Conservation (phyloP, 148 eudicot species). For the Selenicereus undatus region DNA sequence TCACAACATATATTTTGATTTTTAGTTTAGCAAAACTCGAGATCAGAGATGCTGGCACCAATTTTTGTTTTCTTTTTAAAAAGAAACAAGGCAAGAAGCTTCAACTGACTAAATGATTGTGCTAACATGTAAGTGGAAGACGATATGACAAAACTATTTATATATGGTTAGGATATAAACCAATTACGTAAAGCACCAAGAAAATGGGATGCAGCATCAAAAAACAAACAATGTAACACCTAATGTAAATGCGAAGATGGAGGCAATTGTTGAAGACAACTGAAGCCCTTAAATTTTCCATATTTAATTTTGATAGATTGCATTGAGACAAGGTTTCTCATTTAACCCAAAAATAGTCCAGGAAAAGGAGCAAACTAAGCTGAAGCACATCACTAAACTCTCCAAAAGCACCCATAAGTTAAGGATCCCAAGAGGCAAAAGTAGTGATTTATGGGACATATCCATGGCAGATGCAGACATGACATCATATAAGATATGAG, state of each 20-base stretch:
- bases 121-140: background rate
- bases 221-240: background rate
- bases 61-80: too few relatives aligned
- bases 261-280: background rate
- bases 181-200: background rate
- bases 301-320: background rate
- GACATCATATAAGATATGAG: too few relatives aligned
- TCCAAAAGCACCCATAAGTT: background rate
- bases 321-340: background rate
- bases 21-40: background rate
- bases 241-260: background rate
- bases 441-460: background rate
- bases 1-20: background rate
- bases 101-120: background rate
- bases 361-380: background rate
- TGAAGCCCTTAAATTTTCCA: background rate
- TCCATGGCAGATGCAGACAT: background rate
- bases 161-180: background rate
- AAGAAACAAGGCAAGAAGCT: background rate
- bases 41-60: background rate
- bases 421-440: background rate
- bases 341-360: background rate
- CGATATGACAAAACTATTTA: background rate
- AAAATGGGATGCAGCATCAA: too few relatives aligned
- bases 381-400: background rate